phyloP scores from a whole-genome alignment of 257 asterid genomes.

The Penstemon davidsonii region DNA sequence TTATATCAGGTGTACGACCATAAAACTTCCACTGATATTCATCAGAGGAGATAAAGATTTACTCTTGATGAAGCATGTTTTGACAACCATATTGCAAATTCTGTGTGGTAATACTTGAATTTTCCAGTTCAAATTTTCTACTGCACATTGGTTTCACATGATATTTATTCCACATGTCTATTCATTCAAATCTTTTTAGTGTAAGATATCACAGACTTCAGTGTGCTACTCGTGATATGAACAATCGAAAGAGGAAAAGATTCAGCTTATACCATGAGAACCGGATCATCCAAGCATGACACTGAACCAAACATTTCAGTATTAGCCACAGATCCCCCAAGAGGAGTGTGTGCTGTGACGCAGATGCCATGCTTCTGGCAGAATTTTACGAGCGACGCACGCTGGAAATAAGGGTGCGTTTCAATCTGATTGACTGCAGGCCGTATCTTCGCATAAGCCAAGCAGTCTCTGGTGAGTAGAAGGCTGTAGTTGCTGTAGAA shows the following conservation, averaged over 20 bases:
- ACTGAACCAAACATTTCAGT: conserved; percentile 61
- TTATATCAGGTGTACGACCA: too few relatives aligned
- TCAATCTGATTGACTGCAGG: conserved; percentile 77
- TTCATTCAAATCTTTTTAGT: too few relatives aligned
- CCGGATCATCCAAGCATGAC: conserved; percentile 69
- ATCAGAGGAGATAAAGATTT: too few relatives aligned
- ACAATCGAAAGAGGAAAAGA: not conserved
- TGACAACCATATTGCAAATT: too few relatives aligned
- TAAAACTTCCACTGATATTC: too few relatives aligned
- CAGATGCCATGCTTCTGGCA: conserved; percentile 65
- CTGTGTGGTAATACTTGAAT: too few relatives aligned
- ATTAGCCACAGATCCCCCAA: conserved; percentile 69
- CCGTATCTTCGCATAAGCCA: conserved; percentile 66
- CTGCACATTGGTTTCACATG: too few relatives aligned
- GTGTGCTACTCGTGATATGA: too few relatives aligned
- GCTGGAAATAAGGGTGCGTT: conserved; percentile 74
- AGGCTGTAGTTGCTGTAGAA: conserved; percentile 68
- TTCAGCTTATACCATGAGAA: conserved; percentile 39
- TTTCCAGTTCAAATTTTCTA: too few relatives aligned
- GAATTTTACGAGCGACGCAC: conserved; percentile 70
- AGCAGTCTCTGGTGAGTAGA: conserved; percentile 68
- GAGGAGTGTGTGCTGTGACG: conserved; percentile 77
- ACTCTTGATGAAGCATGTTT: too few relatives aligned
- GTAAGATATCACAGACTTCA: too few relatives aligned
- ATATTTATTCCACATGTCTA: too few relatives aligned